Evolutionary conservation across 2,329 filamentous ascomycete species (phyloP).

Genomic region (Epichloe sibirici): DNA sequence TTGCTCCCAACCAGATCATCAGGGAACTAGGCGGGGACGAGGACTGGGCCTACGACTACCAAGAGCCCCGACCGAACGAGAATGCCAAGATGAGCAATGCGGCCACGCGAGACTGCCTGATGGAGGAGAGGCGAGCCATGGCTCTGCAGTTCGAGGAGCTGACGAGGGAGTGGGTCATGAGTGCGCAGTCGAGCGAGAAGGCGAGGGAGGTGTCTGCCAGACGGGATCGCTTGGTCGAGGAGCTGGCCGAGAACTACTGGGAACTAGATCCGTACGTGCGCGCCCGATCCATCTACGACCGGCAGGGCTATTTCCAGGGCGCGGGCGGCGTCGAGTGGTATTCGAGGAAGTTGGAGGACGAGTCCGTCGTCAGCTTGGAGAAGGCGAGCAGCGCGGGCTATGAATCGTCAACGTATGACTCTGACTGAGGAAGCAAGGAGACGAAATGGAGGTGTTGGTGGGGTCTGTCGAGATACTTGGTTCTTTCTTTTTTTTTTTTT

Average conservation of each 20-base stretch:
- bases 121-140: constrained; percentile 47
- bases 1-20: constrained; percentile 53
- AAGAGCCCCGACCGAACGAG: constrained; percentile 59
- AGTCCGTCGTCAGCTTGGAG: constrained; percentile 2
- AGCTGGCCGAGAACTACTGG: constrained; percentile 68
- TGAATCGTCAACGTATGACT: background rate
- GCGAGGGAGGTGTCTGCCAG: constrained; percentile 35
- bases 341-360: background rate
- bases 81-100: constrained; percentile 56
- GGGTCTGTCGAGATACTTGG: too few relatives aligned
- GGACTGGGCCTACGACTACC: constrained; percentile 64
- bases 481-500: too few relatives aligned
- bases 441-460: too few relatives aligned
- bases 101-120: constrained; percentile 45
- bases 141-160: constrained; percentile 58
- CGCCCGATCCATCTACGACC: constrained; percentile 65
- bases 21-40: constrained; percentile 72
- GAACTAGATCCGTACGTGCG: constrained; percentile 69
- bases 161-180: constrained; percentile 36
- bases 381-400: background rate
- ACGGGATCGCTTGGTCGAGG: constrained; percentile 44
- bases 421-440: too few relatives aligned
- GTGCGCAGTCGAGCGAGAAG: constrained; percentile 22
- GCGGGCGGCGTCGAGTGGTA: constrained; percentile 61
- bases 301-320: constrained; percentile 53